A percentile compares a stretch with the other conserved stretches of the same genome.
These are phyloP conservation scores for Pythium utonaiense DNA, from an alignment of 352 stramenopile species.

Conservation along the genomic window DNA sequence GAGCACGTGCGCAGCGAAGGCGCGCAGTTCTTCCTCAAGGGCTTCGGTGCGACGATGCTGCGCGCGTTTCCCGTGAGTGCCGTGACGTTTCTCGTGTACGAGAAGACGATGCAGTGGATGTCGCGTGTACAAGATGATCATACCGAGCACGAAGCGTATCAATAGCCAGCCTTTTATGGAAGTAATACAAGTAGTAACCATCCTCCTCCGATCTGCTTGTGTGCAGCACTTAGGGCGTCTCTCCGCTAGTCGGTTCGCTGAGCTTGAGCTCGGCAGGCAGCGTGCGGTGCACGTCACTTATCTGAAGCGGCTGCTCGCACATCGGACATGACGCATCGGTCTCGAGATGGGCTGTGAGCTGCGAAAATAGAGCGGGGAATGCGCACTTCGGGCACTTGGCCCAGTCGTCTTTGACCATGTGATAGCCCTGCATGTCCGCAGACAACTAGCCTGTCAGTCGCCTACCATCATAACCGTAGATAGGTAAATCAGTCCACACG, in stretches of 20 bases:
- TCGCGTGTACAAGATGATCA: slow-evolving; percentile 27
- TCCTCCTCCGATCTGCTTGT: no score
- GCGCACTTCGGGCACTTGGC: slow-evolving; percentile 84
- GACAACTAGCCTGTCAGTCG: no score
- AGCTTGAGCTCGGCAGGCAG: slow-evolving; percentile 13
- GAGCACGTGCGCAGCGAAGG: slow-evolving; percentile 49
- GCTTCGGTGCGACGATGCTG: slow-evolving; percentile 75
- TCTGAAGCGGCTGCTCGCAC: slow-evolving; percentile 57
- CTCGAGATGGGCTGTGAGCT: slow-evolving; percentile 81
- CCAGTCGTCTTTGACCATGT: slow-evolving; percentile 94
- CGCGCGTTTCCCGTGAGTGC: slow-evolving; percentile 81
- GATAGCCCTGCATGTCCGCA: no score
- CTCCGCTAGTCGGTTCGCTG: slow-evolving; percentile 8
- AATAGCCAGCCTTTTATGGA: not conserved
- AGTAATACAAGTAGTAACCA: not conserved
- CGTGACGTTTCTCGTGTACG: slow-evolving; percentile 85
- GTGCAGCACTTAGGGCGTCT: slow-evolving; percentile 15
- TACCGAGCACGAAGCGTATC: not conserved
- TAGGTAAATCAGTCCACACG: no score
- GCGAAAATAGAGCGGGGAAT: slow-evolving; percentile 88
- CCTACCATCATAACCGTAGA: no score
- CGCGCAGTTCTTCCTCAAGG: slow-evolving; percentile 74
- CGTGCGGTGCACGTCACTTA: slow-evolving; percentile 20
- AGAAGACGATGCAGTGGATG: slow-evolving; percentile 81
- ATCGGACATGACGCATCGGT: slow-evolving; percentile 69